phyloP scores from a whole-genome alignment of 371 early-diverging fungal species.

The Mucor indicus region DNA sequence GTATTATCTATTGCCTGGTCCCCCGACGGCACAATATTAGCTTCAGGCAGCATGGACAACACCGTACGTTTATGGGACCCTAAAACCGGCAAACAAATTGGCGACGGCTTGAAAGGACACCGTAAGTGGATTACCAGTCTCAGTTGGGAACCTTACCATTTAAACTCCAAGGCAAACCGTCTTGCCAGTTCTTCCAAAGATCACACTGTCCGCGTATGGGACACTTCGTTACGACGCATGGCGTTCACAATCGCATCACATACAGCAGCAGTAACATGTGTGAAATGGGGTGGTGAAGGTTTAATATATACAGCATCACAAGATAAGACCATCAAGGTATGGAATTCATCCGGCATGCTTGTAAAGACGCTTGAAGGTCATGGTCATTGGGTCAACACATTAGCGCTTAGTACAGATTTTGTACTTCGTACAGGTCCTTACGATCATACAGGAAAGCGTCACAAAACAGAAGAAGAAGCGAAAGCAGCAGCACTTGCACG shows the following conservation, averaged over 20 bases:
- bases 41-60: conserved; percentile 95
- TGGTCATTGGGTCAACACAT: conserved; percentile 87
- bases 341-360: conserved; percentile 86
- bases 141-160: conserved; percentile 92
- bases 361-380: conserved; percentile 87
- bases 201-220: conserved; percentile 96
- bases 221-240: conserved; percentile 73
- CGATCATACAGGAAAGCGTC: conserved; percentile 76
- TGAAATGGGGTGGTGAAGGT: conserved; percentile 96
- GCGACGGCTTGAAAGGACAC: conserved; percentile 82
- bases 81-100: conserved; percentile 75
- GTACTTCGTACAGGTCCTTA: conserved; percentile 87
- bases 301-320: conserved; percentile 88
- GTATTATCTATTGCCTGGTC: conserved; percentile 93
- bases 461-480: conserved; percentile 68
- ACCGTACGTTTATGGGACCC: conserved; percentile 90
- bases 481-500: conserved; percentile 72
- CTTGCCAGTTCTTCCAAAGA: conserved; percentile 95
- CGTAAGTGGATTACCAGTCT: conserved; percentile 85
- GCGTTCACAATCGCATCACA: conserved; percentile 84
- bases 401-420: conserved; percentile 90
- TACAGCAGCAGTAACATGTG: conserved; percentile 88
- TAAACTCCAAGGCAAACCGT: conserved; percentile 74
- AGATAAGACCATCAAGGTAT: conserved; percentile 93
- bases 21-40: conserved; percentile 82